These are phyloP conservation scores for Eimeria sp. DNA, from an alignment of 169 alveolate species.

Conservation along the genomic window DNA sequence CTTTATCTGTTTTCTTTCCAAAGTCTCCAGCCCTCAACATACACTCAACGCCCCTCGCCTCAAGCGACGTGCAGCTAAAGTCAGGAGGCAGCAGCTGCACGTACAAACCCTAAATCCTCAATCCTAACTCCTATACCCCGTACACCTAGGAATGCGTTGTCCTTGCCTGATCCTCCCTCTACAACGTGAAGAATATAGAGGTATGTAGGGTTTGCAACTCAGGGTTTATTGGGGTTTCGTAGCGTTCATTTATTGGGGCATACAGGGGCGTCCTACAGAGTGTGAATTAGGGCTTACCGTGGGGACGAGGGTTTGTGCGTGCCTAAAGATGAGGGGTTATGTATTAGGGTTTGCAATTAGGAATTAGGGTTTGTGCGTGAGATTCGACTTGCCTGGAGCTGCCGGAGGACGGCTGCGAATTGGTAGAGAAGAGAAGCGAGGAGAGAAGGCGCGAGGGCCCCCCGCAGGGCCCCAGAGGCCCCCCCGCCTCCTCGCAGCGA, in stretches of 20 bases:
- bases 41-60: background rate
- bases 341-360: background rate
- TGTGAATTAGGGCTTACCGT: background rate
- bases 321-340: background rate
- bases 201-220: background rate
- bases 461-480: slow-evolving; percentile 63
- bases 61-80: slow-evolving; percentile 1
- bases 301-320: too few species aligned
- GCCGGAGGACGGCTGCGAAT: slow-evolving; percentile 50
- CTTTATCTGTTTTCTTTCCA: background rate
- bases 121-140: background rate
- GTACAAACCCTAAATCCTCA: slow-evolving; percentile 24
- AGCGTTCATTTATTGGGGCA: too few species aligned
- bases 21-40: slow-evolving; percentile 6
- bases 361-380: background rate
- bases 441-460: slow-evolving; percentile 43
- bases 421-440: background rate
- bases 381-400: slow-evolving; percentile 9
- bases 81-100: slow-evolving; percentile 13
- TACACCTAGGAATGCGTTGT: background rate
- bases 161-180: background rate
- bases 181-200: background rate
- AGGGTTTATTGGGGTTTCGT: background rate
- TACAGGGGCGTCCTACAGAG: background rate
- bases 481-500: slow-evolving; percentile 2